These are phyloP conservation scores for Primulina tabacum DNA, from an alignment of 257 asterid genomes.

Conservation along the genomic window DNA sequence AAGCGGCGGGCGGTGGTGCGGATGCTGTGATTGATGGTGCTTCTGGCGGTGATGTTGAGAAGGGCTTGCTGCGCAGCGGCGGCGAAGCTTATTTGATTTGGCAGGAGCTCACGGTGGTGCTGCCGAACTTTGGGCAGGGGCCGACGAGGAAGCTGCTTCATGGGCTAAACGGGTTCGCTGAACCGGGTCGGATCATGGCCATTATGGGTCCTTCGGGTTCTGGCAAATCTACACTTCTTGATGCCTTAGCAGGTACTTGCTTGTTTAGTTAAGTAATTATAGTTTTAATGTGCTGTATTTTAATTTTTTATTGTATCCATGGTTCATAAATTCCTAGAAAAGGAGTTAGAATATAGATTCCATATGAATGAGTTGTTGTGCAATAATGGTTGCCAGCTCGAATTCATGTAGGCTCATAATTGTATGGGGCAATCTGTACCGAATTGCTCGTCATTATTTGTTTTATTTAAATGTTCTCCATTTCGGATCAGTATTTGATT, in stretches of 20 bases:
- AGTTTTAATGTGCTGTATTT: neutral
- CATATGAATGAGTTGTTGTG: neutral
- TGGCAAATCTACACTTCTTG: constrained; percentile 96
- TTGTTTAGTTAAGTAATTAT: neutral
- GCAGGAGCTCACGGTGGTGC: constrained; percentile 75
- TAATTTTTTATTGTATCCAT: neutral
- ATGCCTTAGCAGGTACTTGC: constrained; percentile 77
- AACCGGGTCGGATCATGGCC: constrained; percentile 93
- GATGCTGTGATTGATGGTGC: constrained; percentile 15
- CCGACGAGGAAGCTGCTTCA: constrained; percentile 66
- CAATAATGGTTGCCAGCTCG: neutral
- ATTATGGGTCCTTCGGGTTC: constrained; percentile 99
- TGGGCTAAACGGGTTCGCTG: constrained; percentile 75
- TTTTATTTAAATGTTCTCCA: neutral
- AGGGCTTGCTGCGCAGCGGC: constrained; percentile 29
- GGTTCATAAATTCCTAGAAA: no score
- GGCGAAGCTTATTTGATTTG: constrained; percentile 75
- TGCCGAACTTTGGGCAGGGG: constrained; percentile 78
- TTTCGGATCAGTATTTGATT: no score
- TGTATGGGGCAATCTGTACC: neutral
- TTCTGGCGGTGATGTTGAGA: constrained; percentile 35
- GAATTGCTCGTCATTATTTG: neutral
- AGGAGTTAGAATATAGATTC: neutral
- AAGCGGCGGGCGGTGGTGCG: constrained; percentile 35
- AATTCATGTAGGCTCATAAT: neutral